These are phyloP conservation scores for Wallacemonas sp. DNA, from an alignment of 208 protist species.

Conservation along the genomic window DNA sequence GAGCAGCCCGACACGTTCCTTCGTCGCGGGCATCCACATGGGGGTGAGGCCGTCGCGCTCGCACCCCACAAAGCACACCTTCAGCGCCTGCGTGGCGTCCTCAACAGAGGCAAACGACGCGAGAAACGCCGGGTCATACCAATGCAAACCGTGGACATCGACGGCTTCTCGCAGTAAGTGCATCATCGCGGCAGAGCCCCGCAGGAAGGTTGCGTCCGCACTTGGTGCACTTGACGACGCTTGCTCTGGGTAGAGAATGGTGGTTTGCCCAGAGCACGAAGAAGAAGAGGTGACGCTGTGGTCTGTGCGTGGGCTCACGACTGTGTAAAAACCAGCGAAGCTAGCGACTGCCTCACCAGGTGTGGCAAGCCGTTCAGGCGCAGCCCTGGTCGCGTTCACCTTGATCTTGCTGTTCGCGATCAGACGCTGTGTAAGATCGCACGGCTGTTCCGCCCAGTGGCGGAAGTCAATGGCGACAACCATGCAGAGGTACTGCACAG, in stretches of 20 bases:
- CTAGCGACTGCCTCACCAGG: slow-evolving; percentile 39
- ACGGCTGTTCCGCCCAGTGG: slow-evolving; percentile 68
- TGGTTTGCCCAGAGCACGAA: too few species aligned
- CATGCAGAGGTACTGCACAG: slow-evolving; percentile 80
- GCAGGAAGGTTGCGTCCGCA: slow-evolving; percentile 25
- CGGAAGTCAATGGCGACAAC: slow-evolving; percentile 85
- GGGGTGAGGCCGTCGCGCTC: slow-evolving; percentile 50
- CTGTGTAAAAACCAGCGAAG: slow-evolving; percentile 61
- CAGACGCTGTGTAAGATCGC: neutral
- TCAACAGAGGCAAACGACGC: slow-evolving; percentile 28
- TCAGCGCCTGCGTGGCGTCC: slow-evolving; percentile 35
- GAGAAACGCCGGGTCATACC: slow-evolving; percentile 63
- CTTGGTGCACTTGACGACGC: neutral
- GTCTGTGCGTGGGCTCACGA: neutral
- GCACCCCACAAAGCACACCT: slow-evolving; percentile 63
- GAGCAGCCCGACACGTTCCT: slow-evolving; percentile 57
- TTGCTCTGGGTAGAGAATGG: neutral
- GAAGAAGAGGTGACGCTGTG: neutral
- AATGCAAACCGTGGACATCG: slow-evolving; percentile 50
- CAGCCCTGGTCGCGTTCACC: neutral
- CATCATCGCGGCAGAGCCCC: slow-evolving; percentile 83
- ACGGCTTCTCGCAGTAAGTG: slow-evolving; percentile 62
- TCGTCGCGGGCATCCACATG: slow-evolving; percentile 75
- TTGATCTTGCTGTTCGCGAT: neutral
- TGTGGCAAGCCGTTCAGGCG: slow-evolving; percentile 11